These are phyloP conservation scores for Yarrowia sp. DNA, from an alignment of 805 yeast species.

Conservation along the genomic window DNA sequence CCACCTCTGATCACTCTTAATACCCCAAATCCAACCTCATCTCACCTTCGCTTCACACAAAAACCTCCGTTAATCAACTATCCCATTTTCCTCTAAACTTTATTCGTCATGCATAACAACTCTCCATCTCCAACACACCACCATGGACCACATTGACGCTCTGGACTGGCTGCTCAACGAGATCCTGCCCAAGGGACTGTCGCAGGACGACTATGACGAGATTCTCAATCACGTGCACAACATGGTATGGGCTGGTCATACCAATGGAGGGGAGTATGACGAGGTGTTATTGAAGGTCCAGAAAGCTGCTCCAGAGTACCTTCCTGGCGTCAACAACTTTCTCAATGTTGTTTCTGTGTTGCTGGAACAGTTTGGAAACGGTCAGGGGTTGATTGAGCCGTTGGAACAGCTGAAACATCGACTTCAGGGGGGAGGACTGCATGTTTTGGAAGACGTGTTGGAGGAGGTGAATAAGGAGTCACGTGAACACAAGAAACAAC, in stretches of 20 bases:
- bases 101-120: too few relatives aligned
- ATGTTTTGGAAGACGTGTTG: not conserved
- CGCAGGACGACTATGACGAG: slow-evolving; percentile 5
- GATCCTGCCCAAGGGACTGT: slow-evolving; percentile 1
- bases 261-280: not conserved
- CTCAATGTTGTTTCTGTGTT: not conserved
- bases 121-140: not conserved
- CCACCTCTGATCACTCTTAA: not conserved
- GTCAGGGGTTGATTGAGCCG: not conserved
- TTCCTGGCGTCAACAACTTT: slow-evolving; percentile 11
- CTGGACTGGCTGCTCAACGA: slow-evolving; percentile 23
- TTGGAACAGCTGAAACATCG: not conserved
- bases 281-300: slow-evolving; percentile 11
- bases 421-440: not conserved
- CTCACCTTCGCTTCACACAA: not conserved
- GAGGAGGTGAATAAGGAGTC: not conserved
- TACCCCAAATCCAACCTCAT: not conserved
- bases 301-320: not conserved
- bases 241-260: slow-evolving; percentile 11
- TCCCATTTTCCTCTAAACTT: too few relatives aligned
- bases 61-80: too few relatives aligned
- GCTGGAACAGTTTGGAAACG: slow-evolving; percentile 8
- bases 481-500: not conserved
- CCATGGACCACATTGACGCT: slow-evolving; percentile 11
- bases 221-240: slow-evolving; percentile 9